Conservation (phyloP, 768 basidiomycete genomes). For the Pulveroboletus sp. region DNA sequence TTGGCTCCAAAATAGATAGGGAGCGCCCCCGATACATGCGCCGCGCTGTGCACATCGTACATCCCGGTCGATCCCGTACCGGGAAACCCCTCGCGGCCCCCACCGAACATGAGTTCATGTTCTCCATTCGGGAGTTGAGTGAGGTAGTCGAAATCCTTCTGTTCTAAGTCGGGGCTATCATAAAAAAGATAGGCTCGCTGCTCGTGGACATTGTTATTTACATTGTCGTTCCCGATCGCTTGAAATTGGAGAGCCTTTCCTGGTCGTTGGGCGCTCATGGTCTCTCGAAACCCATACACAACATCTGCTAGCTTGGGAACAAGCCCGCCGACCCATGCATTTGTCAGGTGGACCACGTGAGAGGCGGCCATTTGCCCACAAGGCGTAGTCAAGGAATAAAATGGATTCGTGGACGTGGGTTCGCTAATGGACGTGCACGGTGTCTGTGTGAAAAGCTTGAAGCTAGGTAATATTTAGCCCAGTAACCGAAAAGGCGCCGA, state of each 20-base stretch:
- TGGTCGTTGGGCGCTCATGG: constrained; percentile 65
- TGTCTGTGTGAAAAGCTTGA: constrained; percentile 45
- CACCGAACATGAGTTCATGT: constrained; percentile 66
- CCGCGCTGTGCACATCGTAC: constrained; percentile 36
- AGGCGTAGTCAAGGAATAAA: constrained; percentile 42
- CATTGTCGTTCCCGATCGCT: neutral
- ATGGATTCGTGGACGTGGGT: constrained; percentile 17
- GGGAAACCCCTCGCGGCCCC: constrained; percentile 40
- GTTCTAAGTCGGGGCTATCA: constrained; percentile 35
- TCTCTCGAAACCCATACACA: constrained; percentile 40
- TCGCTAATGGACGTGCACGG: constrained; percentile 37
- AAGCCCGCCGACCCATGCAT: constrained; percentile 48
- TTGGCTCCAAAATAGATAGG: constrained; percentile 49
- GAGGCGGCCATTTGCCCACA: constrained; percentile 39
- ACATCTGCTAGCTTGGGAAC: constrained; percentile 39
- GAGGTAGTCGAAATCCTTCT: constrained; percentile 59
- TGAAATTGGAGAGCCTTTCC: constrained; percentile 34
- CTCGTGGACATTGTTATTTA: constrained; percentile 32
- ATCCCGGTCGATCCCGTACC: constrained; percentile 20
- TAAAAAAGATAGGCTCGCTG: constrained; percentile 60
- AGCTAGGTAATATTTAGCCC: constrained; percentile 12
- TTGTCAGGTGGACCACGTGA: constrained; percentile 54
- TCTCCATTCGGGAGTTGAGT: constrained; percentile 53
- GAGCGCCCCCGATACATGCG: constrained; percentile 49
- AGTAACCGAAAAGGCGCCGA: constrained; percentile 4